These are phyloP conservation scores for Podospora conica DNA, from an alignment of 495 filamentous ascomycete species.

Conservation along the genomic window DNA sequence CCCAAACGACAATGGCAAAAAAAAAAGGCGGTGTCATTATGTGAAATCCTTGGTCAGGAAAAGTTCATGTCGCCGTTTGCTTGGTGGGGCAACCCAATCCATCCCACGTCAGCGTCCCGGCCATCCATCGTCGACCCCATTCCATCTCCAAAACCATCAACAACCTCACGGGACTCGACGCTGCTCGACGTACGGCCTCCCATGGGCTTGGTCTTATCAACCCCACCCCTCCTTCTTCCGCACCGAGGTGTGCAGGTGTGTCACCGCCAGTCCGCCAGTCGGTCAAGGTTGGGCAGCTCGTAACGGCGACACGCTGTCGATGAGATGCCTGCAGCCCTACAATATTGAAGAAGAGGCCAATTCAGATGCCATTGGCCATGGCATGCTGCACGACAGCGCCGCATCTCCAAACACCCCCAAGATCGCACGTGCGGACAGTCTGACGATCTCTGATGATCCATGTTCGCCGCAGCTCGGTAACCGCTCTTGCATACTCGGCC, in stretches of 20 bases:
- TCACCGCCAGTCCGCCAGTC: background rate
- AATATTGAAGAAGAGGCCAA: background rate
- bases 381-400: background rate
- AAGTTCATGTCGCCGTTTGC: background rate
- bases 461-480: background rate
- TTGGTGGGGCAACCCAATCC: background rate
- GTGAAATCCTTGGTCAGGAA: background rate
- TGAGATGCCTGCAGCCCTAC: background rate
- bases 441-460: background rate
- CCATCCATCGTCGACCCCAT: too few species aligned
- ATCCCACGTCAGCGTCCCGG: background rate
- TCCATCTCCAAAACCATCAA: background rate
- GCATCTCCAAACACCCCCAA: background rate
- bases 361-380: background rate
- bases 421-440: background rate
- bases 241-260: too few species aligned
- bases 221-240: too few species aligned
- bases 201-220: too few species aligned
- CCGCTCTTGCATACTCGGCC: background rate
- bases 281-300: background rate
- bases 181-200: background rate
- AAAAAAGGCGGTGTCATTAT: background rate
- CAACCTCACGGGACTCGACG: background rate
- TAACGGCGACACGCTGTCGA: background rate
- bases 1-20: too few species aligned